Evolutionary conservation across 1,139 yeast species (phyloP), one percentile per base, ranked within the genome.

Genomic region (Yamadazyma aaseri): DNA sequence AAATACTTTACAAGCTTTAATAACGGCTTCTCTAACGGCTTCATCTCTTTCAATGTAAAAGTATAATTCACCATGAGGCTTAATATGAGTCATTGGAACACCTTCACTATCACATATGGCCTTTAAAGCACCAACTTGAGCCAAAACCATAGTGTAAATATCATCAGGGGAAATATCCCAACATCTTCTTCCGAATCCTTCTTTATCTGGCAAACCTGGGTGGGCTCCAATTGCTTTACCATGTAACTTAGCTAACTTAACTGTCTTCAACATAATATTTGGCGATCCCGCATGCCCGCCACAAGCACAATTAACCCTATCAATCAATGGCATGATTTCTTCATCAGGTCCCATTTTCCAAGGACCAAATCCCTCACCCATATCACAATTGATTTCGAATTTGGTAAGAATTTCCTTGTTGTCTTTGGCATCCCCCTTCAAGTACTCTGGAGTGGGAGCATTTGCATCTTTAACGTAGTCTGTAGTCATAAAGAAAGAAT

Each of bases 281-380:
- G 55, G 55, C 38, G 62, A 67, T 11, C 68, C 67, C 25, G 67
- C 69, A 43, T 63, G 69, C 21, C 57, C 61, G 2, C 70, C 69
- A 46, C 69, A 63, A 5, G 69, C 69, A 37, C 63, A 44, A 39
- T 63, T 63, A 10, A 68, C 69, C n/a, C 56, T 47, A 41, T 62
- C 66, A 34, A 63, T 62, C 11, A 48, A 44, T 12, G 65, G 65
- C 65, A 63, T 61, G 23, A 63, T 55, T 20, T 63, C 66, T 16
- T 58, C 65, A 40, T 63, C 69, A 3, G 65, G 66, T 1, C 64
- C 70, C 57, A 63, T 53, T 37, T 46, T 57, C 56, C 61, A 63
- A 14, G 53, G 56, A 4, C 69, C 69, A 43, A 45, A 63, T 0
- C 65, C 70, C 52, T 63, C 69, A 3, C 66, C 66, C 65, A 60